These are phyloP conservation scores for Colletotrichum viniferum DNA, from an alignment of 2,329 filamentous ascomycete genomes.

Conservation along the genomic window DNA sequence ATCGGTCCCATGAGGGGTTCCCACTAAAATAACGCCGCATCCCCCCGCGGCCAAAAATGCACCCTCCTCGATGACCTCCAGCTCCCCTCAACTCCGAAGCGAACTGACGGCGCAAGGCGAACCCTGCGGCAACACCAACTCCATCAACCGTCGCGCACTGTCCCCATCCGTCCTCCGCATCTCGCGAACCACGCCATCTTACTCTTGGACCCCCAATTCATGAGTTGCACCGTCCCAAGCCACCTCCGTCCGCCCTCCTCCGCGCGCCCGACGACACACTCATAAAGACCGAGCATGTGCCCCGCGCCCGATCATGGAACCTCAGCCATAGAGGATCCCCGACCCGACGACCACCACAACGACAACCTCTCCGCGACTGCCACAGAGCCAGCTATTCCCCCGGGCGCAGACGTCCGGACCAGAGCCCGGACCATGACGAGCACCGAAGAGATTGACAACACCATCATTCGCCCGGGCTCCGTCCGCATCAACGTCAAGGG, in stretches of 20 bases:
- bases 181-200: background rate
- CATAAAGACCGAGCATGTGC: slow-evolving; percentile 21
- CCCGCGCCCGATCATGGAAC: slow-evolving; percentile 16
- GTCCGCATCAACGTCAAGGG: slow-evolving; percentile 97
- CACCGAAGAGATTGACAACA: slow-evolving; percentile 63
- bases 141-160: background rate
- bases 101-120: slow-evolving; percentile 16
- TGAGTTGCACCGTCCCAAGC: slow-evolving; percentile 10
- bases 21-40: background rate
- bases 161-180: slow-evolving; percentile 8
- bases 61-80: slow-evolving; percentile 14
- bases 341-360: slow-evolving; percentile 5
- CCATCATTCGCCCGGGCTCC: slow-evolving; percentile 67
- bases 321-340: slow-evolving; percentile 12
- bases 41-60: background rate
- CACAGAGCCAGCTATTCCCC: background rate
- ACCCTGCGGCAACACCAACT: slow-evolving; percentile 1
- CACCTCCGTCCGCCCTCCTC: background rate
- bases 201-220: slow-evolving; percentile 14
- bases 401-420: slow-evolving; percentile 7
- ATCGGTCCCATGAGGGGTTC: background rate
- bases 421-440: slow-evolving; percentile 44
- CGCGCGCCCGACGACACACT: slow-evolving; percentile 1
- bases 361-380: background rate
- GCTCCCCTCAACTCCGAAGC: slow-evolving; percentile 8